Evolutionary conservation across 2,329 filamentous ascomycete genomes (phyloP).

Genomic region (Fusarium sarcochroum): DNA sequence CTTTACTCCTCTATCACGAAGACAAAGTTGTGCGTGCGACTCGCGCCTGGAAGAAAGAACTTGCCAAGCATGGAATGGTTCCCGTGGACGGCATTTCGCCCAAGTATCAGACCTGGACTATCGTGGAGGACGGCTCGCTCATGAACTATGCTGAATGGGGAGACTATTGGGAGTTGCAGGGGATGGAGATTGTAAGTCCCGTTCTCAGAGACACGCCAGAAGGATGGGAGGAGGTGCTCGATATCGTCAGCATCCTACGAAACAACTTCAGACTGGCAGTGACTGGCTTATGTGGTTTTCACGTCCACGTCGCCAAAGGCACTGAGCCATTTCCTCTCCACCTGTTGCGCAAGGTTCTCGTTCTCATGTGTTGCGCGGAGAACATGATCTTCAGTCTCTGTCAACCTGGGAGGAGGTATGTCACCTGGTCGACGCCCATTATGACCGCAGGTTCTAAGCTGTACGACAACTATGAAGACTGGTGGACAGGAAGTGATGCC

Average conservation of each 20-base stretch:
- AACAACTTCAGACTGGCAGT: conserved; percentile 24
- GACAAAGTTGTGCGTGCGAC: not conserved
- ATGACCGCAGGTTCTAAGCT: not conserved
- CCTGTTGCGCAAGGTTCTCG: conserved; percentile 25
- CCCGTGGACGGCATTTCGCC: not conserved
- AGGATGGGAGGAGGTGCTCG: conserved; percentile 34
- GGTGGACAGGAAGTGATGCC: not conserved
- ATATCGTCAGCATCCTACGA: conserved; percentile 31
- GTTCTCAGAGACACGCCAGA: conserved; percentile 24
- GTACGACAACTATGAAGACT: not conserved
- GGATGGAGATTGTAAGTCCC: conserved; percentile 33
- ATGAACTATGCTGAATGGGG: not conserved
- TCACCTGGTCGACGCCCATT: not conserved
- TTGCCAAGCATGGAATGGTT: conserved; percentile 4
- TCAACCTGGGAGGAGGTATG: conserved; percentile 5
- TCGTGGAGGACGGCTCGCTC: conserved; percentile 21
- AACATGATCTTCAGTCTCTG: conserved; percentile 35
- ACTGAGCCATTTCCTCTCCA: conserved; percentile 8
- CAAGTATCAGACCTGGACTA: conserved; percentile 32
- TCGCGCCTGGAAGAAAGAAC: not conserved
- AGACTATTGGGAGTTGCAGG: conserved; percentile 16
- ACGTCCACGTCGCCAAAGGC: conserved; percentile 39
- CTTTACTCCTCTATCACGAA: not conserved
- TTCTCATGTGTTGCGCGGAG: conserved; percentile 32
- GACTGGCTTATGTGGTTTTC: conserved; percentile 25